Conservation (phyloP, 2,329 filamentous ascomycete genomes). For the Colletotrichum tamarilloi region DNA sequence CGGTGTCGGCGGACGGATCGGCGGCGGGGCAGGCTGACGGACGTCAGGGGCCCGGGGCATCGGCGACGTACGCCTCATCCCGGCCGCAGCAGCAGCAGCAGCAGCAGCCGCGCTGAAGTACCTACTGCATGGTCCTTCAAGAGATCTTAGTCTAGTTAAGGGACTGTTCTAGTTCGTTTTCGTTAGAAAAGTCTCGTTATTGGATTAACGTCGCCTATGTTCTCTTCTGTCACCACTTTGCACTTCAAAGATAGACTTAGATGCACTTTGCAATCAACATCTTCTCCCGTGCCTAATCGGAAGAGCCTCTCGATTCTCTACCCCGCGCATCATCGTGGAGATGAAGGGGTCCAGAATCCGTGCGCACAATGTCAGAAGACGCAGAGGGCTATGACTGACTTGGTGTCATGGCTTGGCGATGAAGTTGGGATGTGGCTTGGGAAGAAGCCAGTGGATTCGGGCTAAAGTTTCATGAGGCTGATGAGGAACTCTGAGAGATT, state of each 20-base stretch:
- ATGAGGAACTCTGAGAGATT: neutral
- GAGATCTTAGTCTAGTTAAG: neutral
- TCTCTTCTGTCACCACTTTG: neutral
- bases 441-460: neutral
- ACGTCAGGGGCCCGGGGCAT: slow-evolving; percentile 14
- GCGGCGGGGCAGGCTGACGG: neutral
- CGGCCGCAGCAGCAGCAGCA: slow-evolving; percentile 23
- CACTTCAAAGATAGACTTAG: neutral
- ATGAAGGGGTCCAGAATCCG: neutral
- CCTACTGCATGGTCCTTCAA: neutral
- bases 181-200: neutral
- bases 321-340: neutral
- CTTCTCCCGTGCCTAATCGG: neutral
- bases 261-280: neutral
- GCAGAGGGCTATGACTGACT: neutral
- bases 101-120: neutral
- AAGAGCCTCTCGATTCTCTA: neutral
- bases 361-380: neutral
- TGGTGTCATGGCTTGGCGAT: neutral
- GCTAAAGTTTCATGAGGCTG: no score
- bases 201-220: neutral
- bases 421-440: neutral
- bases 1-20: slow-evolving; percentile 23
- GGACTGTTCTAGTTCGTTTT: neutral
- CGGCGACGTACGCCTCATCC: slow-evolving; percentile 26